phyloP scores from a whole-genome alignment of 2,329 filamentous ascomycete genomes.

The Trichoderma aggressivum region DNA sequence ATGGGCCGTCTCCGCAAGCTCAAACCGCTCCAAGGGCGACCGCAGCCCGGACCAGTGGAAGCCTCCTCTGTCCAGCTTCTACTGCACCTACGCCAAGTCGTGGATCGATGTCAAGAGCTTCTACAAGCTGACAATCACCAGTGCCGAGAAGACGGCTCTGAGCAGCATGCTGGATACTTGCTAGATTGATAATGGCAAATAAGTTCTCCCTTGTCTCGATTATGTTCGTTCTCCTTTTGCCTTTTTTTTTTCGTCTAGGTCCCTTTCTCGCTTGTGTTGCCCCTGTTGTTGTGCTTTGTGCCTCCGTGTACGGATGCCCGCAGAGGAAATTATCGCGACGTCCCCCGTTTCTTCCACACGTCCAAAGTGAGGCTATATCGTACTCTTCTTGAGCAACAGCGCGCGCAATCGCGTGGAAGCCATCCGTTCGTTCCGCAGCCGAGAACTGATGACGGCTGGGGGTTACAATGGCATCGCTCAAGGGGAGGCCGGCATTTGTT shows the following conservation, averaged over 20 bases:
- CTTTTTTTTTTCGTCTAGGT: neutral
- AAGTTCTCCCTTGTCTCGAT: neutral
- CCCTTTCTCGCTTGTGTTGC: neutral
- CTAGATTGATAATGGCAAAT: conserved; percentile 17
- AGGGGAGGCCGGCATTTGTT: conserved; percentile 4
- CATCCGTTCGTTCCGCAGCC: conserved; percentile 14
- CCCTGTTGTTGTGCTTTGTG: neutral
- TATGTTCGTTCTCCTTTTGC: neutral
- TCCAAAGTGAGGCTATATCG: neutral
- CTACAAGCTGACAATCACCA: conserved; percentile 66
- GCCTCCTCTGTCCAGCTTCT: conserved; percentile 64
- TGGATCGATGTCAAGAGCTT: conserved; percentile 77
- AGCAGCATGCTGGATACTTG: conserved; percentile 38
- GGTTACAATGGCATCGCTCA: neutral
- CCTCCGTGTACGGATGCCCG: neutral
- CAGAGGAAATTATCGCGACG: neutral
- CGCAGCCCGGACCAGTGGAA: conserved; percentile 72
- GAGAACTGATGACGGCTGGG: neutral
- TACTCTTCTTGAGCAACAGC: neutral
- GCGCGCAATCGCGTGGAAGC: neutral
- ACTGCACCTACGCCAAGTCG: conserved; percentile 74
- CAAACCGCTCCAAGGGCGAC: conserved; percentile 74
- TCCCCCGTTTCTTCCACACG: neutral
- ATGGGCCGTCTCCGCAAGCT: conserved; percentile 72
- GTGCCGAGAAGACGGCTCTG: conserved; percentile 68